Conservation (phyloP, 2,329 filamentous ascomycete species). For the Stemphylium vesicarium region DNA sequence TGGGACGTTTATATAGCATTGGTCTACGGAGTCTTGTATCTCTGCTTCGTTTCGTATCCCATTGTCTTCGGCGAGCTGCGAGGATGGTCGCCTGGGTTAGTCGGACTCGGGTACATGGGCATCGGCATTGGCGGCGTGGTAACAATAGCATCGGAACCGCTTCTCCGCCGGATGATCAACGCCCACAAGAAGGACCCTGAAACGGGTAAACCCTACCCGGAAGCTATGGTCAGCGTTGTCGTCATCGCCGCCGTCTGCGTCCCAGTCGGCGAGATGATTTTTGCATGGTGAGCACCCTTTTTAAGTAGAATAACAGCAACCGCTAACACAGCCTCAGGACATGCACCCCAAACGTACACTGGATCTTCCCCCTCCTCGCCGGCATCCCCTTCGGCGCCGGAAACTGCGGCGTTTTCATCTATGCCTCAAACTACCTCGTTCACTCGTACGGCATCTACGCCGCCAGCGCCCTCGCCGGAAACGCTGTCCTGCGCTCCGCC, state of each 20-base stretch:
- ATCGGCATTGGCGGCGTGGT: slow-evolving; percentile 64
- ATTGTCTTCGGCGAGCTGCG: slow-evolving; percentile 78
- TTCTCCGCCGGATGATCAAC: slow-evolving; percentile 80
- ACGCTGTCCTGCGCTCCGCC: slow-evolving; percentile 73
- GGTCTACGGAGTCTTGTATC: slow-evolving; percentile 84
- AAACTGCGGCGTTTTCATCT: slow-evolving; percentile 81
- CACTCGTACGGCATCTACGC: slow-evolving; percentile 82
- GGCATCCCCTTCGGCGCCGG: slow-evolving; percentile 81
- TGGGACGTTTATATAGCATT: slow-evolving; percentile 76
- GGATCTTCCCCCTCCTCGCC: slow-evolving; percentile 79
- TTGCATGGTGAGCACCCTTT: slow-evolving; percentile 66
- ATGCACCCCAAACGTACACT: slow-evolving; percentile 78
- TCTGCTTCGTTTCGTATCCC: slow-evolving; percentile 90
- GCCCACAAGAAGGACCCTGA: slow-evolving; percentile 74
- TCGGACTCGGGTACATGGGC: slow-evolving; percentile 80
- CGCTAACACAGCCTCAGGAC: slow-evolving; percentile 3
- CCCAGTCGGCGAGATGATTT: slow-evolving; percentile 81
- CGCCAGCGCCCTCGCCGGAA: slow-evolving; percentile 79
- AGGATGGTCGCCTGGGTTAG: slow-evolving; percentile 75
- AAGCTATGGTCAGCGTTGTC: slow-evolving; percentile 81
- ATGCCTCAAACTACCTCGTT: slow-evolving; percentile 79
- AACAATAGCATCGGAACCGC: slow-evolving; percentile 64
- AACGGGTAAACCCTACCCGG: slow-evolving; percentile 75
- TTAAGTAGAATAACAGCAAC: no score
- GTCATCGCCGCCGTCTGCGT: slow-evolving; percentile 77